Conservation (phyloP, 2,329 filamentous ascomycete genomes). For the Alternaria panax region DNA sequence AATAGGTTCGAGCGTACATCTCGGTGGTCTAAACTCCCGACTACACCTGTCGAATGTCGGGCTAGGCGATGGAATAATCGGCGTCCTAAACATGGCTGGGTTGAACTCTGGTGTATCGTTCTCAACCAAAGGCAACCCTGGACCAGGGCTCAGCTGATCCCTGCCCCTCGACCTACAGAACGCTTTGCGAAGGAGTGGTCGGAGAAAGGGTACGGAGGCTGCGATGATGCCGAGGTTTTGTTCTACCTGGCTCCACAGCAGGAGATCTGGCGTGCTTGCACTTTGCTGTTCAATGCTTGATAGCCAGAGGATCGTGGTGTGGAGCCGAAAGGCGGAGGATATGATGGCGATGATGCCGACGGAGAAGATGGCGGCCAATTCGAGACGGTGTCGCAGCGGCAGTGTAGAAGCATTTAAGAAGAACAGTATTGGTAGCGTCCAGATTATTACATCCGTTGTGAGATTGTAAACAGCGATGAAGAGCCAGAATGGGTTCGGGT, state of each 20-base stretch:
- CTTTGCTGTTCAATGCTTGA: slow-evolving; percentile 23
- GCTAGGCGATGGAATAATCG: slow-evolving; percentile 35
- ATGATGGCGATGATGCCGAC: slow-evolving; percentile 42
- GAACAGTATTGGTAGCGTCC: slow-evolving; percentile 54
- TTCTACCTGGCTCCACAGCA: slow-evolving; percentile 46
- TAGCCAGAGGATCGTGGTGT: slow-evolving; percentile 38
- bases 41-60: slow-evolving; percentile 24
- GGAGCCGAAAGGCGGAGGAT: slow-evolving; percentile 40
- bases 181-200: slow-evolving; percentile 31
- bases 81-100: slow-evolving; percentile 22
- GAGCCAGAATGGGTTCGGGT: slow-evolving; percentile 37
- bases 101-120: slow-evolving; percentile 11
- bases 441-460: slow-evolving; percentile 52
- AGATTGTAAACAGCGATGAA: slow-evolving; percentile 53
- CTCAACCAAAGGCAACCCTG: slow-evolving; percentile 19
- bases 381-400: slow-evolving; percentile 57
- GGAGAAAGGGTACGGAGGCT: slow-evolving; percentile 43
- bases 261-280: slow-evolving; percentile 26
- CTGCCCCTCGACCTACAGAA: slow-evolving; percentile 13
- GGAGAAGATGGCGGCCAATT: slow-evolving; percentile 52
- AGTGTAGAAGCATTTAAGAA: slow-evolving; percentile 55
- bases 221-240: slow-evolving; percentile 43
- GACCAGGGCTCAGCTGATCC: slow-evolving; percentile 23
- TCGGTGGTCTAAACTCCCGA: slow-evolving; percentile 26
- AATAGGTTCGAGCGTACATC: slow-evolving; percentile 23